Percentiles rank a stretch among this genome's conserved stretches.
phyloP scores from a whole-genome alignment of 139 green algal genomes.

The Tetradesmus lagerheimii region DNA sequence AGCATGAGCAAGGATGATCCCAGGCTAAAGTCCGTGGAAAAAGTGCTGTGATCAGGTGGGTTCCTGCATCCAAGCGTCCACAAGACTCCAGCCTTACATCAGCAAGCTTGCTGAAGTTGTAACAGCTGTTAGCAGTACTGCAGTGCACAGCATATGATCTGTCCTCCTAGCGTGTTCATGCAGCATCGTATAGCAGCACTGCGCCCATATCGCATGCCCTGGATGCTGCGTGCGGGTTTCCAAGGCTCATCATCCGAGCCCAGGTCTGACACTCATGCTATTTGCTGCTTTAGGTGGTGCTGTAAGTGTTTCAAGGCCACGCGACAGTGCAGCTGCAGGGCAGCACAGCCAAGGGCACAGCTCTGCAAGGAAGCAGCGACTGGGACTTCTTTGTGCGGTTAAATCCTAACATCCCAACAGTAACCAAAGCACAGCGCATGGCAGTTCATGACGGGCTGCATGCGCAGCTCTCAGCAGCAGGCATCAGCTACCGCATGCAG shows the following conservation, averaged over 20 bases:
- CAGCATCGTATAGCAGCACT: too few relatives aligned
- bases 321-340: conserved; percentile 23
- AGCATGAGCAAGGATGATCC: conserved; percentile 7
- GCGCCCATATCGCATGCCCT: too few relatives aligned
- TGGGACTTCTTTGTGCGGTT: conserved; percentile 29
- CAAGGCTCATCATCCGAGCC: background rate
- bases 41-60: background rate
- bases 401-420: background rate
- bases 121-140: background rate
- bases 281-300: background rate
- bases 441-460: background rate
- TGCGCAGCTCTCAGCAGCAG: background rate
- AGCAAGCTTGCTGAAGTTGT: too few relatives aligned
- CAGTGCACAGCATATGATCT: too few relatives aligned
- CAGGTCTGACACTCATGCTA: background rate
- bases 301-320: background rate
- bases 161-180: background rate
- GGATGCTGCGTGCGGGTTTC: background rate
- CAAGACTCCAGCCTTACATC: background rate
- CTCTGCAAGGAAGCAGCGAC: background rate
- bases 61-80: background rate
- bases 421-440: conserved; percentile 13
- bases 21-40: conserved; percentile 6
- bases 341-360: conserved; percentile 25
- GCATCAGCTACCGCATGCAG: background rate